Evolutionary conservation across 805 yeast genomes (phyloP), one percentile per base, ranked within the genome.

Genomic region (Saccharomycopsis sp.): DNA sequence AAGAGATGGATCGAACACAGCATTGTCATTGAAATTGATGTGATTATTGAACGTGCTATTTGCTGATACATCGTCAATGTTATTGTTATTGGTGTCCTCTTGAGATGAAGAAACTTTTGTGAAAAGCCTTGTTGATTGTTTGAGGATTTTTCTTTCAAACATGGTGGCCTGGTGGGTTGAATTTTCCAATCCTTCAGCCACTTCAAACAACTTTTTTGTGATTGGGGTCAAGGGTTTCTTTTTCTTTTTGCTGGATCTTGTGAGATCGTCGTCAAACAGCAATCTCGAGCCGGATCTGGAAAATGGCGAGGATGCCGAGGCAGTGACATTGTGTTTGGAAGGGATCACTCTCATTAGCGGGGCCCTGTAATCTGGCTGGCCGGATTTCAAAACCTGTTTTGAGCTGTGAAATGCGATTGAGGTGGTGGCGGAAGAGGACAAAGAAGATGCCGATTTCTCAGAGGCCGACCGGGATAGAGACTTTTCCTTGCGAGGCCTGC

Each of bases 281-380:
- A 25, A n/a, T 25, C 27, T 25, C 12, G n/a, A 25, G 27, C 12
- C 9, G n/a, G n/a, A n/a, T 10, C 9, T 25, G 27, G 27, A 25
- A 25, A 9, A 9, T 25, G 9, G 9, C 9, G 27, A n/a, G 9
- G 27, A 10, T 25, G 9, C 12, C 2, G 27, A 25, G 27, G 27
- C 27, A 9, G 9, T 13, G 17, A 22, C 18, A 15, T 30, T 38
- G 26, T 39, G 34, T 15, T 30, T 31, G 29, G 38, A 42, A 3
- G 52, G 54, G n/a, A 50, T 47, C 2, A 52, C 53, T 34, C 48
- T 44, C 56, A 52, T 52, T 25, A 49, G 30, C 10, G 56, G 54
- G 3, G 51, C 43, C 5, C 43, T 39, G 17, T 39, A 36, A 38
- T 51, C 49, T 25, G 54, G 54, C 21, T 54, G 51, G 4, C 53